Evolutionary conservation across 116 monocot species (phyloP), one percentile per base, ranked within the genome.

Genomic region (Dioscorea cayenensis): DNA sequence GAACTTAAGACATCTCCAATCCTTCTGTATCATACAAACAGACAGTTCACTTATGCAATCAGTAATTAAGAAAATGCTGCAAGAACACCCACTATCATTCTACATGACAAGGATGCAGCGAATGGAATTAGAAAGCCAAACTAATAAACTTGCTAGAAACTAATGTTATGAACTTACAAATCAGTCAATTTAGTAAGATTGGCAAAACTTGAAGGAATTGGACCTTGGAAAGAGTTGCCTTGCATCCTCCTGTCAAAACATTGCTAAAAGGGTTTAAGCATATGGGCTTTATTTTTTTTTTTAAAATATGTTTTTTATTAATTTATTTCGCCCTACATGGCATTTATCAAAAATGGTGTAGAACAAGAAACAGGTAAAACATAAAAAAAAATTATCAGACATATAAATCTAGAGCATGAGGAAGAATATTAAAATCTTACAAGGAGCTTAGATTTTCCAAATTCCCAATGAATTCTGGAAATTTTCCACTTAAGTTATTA

Each of bases 181-280:
- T 80, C 72, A 19, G 28, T 58, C 76, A 96, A 37, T 37, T 80
- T 79, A 55, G 61, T 75, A 66, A 96, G 96, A 69, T 66, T 78
- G 25, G 85, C 78, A 50, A 92, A 67, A 70, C 84, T 92, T 64
- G 87, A 80, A 69, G 96, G 96, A 70, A 96, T 92, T 75, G 92
- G 92, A 65, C 96, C 96, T 74, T 79, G 63, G 55, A 96, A 90
- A 58, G 92, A 87, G 72, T 90, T 92, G 20, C 96, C 96, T 58
- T 96, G 90, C 19, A 96, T 77, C 63, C 87, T 82, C 96, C 96
- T 96, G 72, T 48, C 66, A 66, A 16, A 83, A 28, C 16, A 63
- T 43, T 65, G 16, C 19, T 6, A 32, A 61, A 8, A 21, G 25
- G 25, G 25, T 0, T 25, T 25, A 25, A 25, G 25, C 25, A 25